These are phyloP conservation scores for Canavalia gladiata DNA, from an alignment of 306 rosid genomes.

Conservation along the genomic window DNA sequence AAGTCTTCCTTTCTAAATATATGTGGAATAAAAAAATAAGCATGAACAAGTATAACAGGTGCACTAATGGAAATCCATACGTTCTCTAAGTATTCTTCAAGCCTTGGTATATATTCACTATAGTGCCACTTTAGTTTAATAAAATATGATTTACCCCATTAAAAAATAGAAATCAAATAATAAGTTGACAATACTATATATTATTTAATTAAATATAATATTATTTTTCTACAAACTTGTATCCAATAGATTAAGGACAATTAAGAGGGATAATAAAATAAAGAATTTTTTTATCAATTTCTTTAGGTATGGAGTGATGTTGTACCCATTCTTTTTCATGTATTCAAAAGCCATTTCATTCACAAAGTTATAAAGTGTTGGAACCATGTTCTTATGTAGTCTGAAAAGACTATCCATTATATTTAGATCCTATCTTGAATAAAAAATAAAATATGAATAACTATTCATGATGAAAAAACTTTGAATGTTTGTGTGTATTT, in stretches of 20 bases:
- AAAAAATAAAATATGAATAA: not conserved
- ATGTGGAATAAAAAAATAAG: constrained; percentile 4
- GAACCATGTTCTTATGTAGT: too few relatives aligned
- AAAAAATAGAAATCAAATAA: not conserved
- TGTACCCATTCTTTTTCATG: not conserved
- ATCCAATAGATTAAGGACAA: too few relatives aligned
- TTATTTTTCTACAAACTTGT: too few relatives aligned
- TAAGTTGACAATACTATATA: too few relatives aligned
- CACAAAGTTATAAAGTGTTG: too few relatives aligned
- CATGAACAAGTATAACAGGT: not conserved
- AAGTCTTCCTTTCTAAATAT: constrained; percentile 18
- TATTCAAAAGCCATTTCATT: constrained; percentile 13
- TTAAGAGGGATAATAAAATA: not conserved
- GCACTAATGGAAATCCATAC: not conserved
- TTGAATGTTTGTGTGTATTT: not conserved
- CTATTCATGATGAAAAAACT: too few relatives aligned
- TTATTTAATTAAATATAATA: too few relatives aligned
- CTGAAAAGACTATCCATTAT: too few relatives aligned
- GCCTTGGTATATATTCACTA: not conserved
- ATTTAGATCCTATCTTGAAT: too few relatives aligned
- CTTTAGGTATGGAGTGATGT: not conserved
- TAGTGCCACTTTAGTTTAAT: constrained; percentile 4
- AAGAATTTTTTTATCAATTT: not conserved
- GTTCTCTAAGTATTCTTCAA: too few relatives aligned
- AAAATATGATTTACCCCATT: constrained; percentile 7